phyloP scores from a whole-genome alignment of 305 asterid genomes.

The Fraxinus floribunda region DNA sequence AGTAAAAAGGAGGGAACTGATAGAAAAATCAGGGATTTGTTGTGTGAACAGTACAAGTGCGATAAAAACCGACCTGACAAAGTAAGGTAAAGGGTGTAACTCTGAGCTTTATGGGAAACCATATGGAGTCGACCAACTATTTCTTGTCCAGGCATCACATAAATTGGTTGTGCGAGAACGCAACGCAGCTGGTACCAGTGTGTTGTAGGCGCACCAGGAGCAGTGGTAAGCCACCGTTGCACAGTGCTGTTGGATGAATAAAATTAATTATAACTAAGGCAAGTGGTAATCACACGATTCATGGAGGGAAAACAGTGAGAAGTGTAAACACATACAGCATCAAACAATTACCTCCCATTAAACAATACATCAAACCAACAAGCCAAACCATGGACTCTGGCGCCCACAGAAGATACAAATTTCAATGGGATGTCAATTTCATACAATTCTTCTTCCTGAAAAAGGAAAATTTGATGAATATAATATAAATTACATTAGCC shows the following conservation, averaged over 20 bases:
- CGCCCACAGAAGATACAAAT: constrained; percentile 71
- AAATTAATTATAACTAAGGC: constrained; percentile 22
- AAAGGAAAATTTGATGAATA: constrained; percentile 10
- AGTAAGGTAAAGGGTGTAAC: constrained; percentile 84
- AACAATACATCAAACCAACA: constrained; percentile 99
- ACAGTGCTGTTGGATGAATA: constrained; percentile 58
- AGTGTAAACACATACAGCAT: constrained; percentile 3
- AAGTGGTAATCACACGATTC: background rate
- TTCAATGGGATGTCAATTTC: constrained; percentile 86
- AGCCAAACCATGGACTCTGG: constrained; percentile 95
- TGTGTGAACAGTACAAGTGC: background rate
- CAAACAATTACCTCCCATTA: constrained; percentile 73
- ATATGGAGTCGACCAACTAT: constrained; percentile 82
- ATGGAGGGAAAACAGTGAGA: background rate
- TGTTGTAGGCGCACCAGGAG: constrained; percentile 97
- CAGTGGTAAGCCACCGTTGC: constrained; percentile 94
- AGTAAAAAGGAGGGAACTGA: background rate
- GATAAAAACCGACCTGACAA: constrained; percentile 56
- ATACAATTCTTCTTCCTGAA: constrained; percentile 92
- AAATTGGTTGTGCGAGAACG: constrained; percentile 87
- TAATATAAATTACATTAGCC: background rate
- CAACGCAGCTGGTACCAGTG: constrained; percentile 99
- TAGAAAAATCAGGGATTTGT: background rate
- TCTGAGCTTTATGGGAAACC: constrained; percentile 96
- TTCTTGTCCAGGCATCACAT: constrained; percentile 99